These are phyloP conservation scores for Polygonum aviculare DNA, from an alignment of 148 eudicot species.

Conservation along the genomic window DNA sequence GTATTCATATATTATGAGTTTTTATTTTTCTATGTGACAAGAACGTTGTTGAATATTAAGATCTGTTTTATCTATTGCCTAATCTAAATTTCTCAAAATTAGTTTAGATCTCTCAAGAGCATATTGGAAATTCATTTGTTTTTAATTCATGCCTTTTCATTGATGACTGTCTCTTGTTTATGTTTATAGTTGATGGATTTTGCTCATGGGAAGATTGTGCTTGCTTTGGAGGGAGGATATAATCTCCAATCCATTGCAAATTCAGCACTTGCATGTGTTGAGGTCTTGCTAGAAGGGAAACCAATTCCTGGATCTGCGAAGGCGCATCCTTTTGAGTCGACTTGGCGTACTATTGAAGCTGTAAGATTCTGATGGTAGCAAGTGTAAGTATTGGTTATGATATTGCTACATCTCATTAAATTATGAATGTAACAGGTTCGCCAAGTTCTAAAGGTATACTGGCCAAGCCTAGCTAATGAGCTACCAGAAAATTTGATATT, in stretches of 20 bases:
- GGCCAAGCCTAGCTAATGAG: conserved; percentile 63
- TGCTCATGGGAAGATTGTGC: conserved; percentile 77
- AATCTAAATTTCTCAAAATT: not conserved
- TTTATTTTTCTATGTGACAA: not conserved
- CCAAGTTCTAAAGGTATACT: conserved; percentile 37
- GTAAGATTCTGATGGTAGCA: conserved; percentile 24
- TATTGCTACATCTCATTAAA: conserved; percentile 11
- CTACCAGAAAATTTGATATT: conserved; percentile 44
- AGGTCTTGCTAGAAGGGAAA: conserved; percentile 66
- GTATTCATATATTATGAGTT: conserved; percentile 1
- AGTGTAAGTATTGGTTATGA: conserved; percentile 3
- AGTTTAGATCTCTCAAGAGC: not conserved
- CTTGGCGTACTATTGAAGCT: conserved; percentile 80
- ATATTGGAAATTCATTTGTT: not conserved
- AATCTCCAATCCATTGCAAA: conserved; percentile 73
- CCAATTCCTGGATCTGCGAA: conserved; percentile 51
- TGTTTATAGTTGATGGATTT: conserved; percentile 75
- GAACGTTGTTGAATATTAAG: not conserved
- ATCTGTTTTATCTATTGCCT: not conserved
- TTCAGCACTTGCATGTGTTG: conserved; percentile 80
- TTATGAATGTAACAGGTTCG: conserved; percentile 52
- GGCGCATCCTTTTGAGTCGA: conserved; percentile 80
- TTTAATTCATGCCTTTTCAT: not conserved
- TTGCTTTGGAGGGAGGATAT: conserved; percentile 98
- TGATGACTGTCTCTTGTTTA: not conserved